Percentiles rank a stretch among this genome's conserved stretches.
These are phyloP conservation scores for Brasilioporus rufonigricans DNA, from an alignment of 768 basidiomycete genomes.

Conservation along the genomic window DNA sequence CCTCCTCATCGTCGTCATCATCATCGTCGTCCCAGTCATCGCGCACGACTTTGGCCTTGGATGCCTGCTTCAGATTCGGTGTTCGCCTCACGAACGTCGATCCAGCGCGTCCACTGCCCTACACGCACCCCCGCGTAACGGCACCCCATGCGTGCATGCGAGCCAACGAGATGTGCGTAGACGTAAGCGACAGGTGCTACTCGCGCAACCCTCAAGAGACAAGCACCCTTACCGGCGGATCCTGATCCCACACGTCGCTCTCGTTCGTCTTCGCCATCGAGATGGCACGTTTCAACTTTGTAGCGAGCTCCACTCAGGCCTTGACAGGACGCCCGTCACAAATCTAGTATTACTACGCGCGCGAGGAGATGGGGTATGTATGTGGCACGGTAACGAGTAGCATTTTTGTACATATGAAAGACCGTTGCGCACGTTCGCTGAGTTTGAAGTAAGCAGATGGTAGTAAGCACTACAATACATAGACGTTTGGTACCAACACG, in stretches of 20 bases:
- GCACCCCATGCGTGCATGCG: too few relatives aligned
- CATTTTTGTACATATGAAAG: neutral
- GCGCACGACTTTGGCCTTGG: conserved; percentile 24
- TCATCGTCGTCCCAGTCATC: conserved; percentile 65
- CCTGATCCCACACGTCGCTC: conserved; percentile 19
- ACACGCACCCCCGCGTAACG: too few relatives aligned
- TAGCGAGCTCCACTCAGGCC: too few relatives aligned
- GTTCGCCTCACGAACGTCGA: conserved; percentile 2
- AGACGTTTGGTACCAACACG: too few relatives aligned
- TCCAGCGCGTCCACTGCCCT: conserved; percentile 1
- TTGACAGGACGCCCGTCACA: too few relatives aligned
- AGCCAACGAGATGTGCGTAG: neutral
- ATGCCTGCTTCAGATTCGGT: neutral
- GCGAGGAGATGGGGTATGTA: too few relatives aligned
- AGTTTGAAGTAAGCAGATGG: conserved; percentile 15
- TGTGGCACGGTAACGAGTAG: too few relatives aligned
- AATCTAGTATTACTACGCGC: too few relatives aligned
- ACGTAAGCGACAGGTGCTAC: conserved; percentile 15
- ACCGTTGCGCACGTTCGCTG: conserved; percentile 18
- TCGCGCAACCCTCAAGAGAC: neutral
- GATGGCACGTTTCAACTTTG: neutral
- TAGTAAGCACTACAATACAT: too few relatives aligned
- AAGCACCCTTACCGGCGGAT: conserved; percentile 15
- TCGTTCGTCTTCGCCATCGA: conserved; percentile 15
- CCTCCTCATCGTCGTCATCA: too few relatives aligned